A percentile compares a stretch with the other conserved stretches of the same genome.
Conservation (phyloP, 495 filamentous ascomycete species). For the Halenospora varia region DNA sequence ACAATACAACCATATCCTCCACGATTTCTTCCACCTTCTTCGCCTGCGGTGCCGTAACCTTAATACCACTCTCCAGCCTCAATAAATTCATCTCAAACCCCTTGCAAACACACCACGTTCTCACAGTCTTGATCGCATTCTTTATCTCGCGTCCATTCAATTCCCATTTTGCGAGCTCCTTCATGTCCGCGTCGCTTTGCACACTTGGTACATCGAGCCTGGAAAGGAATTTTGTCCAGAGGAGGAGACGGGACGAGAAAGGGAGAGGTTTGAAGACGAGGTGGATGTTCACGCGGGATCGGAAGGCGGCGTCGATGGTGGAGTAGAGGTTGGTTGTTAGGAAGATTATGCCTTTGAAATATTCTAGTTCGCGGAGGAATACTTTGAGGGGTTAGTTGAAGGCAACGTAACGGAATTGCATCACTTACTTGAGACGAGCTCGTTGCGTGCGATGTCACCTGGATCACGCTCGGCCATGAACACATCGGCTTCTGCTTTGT, state of each 20-base stretch:
- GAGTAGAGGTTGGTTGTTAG: slow-evolving; percentile 41
- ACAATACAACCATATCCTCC: background rate
- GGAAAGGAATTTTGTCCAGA: slow-evolving; percentile 29
- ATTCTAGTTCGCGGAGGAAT: slow-evolving; percentile 53
- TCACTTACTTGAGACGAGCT: slow-evolving; percentile 35
- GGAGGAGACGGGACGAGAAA: slow-evolving; percentile 5
- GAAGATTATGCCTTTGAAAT: slow-evolving; percentile 49
- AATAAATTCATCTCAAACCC: slow-evolving; percentile 29
- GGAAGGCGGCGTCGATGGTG: slow-evolving; percentile 28
- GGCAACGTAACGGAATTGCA: too few species aligned
- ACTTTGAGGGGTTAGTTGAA: slow-evolving; percentile 17
- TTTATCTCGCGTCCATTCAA: slow-evolving; percentile 33
- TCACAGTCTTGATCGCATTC: slow-evolving; percentile 29
- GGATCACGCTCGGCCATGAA: slow-evolving; percentile 43
- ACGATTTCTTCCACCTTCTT: background rate
- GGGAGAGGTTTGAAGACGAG: slow-evolving; percentile 21
- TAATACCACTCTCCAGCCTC: slow-evolving; percentile 32
- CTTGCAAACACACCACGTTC: slow-evolving; percentile 35
- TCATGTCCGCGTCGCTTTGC: slow-evolving; percentile 10
- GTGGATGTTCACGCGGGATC: slow-evolving; percentile 25
- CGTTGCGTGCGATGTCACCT: slow-evolving; percentile 46
- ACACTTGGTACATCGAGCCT: slow-evolving; percentile 13
- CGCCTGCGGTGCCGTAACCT: slow-evolving; percentile 11
- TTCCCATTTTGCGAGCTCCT: slow-evolving; percentile 19
- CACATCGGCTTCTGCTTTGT: slow-evolving; percentile 37